Base-by-base conservation (phyloP, 2,329 filamentous ascomycete species). In the Microcera coccophila region DNA sequence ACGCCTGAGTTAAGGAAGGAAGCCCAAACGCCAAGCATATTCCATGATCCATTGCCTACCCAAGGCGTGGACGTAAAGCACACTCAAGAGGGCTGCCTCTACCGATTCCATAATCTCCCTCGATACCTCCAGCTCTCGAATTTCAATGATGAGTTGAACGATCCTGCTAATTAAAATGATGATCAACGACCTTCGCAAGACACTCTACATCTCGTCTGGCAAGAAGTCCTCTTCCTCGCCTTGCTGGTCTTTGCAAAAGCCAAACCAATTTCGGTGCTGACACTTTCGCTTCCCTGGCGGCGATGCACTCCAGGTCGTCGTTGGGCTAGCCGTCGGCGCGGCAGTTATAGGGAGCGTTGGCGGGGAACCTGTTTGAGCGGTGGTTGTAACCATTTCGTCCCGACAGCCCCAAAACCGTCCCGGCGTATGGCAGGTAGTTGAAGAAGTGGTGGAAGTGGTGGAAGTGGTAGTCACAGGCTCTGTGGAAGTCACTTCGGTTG, bases 351-450 rank as follows among this genome's bases (percentile, higher is more conserved):
- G 59, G 3, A 47, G 42, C 1, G 62, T 56, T 2, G 53, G 38
- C 19, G 56, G 54, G 17, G 60, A 60, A 3, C 67, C 63, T 42
- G 56, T 75, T 67, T 50, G 35, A 17, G 26, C 53, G 36, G 50
- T 57, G 15, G 60, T 57, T 9, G 60, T 61, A 2, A 65, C 37
- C 33, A 58, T 58, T 9, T 65, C 49, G 50, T 80, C 77, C 42
- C 67, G 61, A 52, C 78, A 81, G 4, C 78, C 78, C 72, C 75
- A 80, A 58, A 81, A 77, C 35, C 67, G 60, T 4, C 79, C 78
- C 1, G 78, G 78, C 2, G 69, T 74, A 39, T 70, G 54, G 51
- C 78, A 81, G 3, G 61, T 65, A 9, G 57, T 53, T 11, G 59
- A 59, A 3, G 58, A 52, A 5, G 60, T 59, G n/a, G n/a, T n/a